These are phyloP conservation scores for Rhododendron vialii DNA, from an alignment of 148 eudicot species.

Conservation along the genomic window DNA sequence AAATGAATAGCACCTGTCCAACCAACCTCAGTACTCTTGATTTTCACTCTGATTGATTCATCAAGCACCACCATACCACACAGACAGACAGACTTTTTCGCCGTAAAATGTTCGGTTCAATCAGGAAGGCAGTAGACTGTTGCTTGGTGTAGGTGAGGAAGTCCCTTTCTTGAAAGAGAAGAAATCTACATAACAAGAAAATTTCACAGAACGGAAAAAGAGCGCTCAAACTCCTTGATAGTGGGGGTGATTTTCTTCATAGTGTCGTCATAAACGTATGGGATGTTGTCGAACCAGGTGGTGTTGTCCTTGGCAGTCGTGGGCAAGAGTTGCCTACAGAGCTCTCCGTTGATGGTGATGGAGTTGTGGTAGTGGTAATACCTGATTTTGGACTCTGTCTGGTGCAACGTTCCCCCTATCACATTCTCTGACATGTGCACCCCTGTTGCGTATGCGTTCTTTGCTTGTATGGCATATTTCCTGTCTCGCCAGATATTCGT, in stretches of 20 bases:
- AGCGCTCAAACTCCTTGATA: conserved; percentile 51
- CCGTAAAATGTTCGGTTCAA: neutral
- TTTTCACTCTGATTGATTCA: neutral
- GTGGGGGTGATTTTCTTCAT: conserved; percentile 51
- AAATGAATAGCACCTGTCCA: neutral
- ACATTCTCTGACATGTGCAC: conserved; percentile 66
- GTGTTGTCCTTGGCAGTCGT: conserved; percentile 31
- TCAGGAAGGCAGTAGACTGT: neutral
- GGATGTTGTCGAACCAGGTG: conserved; percentile 27
- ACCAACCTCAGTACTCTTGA: neutral
- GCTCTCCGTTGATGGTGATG: conserved; percentile 38
- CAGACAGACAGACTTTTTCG: neutral
- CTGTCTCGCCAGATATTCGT: conserved; percentile 47
- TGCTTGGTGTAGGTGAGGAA: neutral
- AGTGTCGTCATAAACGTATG: conserved; percentile 47
- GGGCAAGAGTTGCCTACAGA: conserved; percentile 43
- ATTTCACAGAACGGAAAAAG: neutral
- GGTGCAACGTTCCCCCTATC: conserved; percentile 38
- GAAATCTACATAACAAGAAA: neutral
- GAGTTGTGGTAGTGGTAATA: conserved; percentile 64
- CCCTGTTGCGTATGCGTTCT: conserved; percentile 49
- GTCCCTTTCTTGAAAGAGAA: neutral
- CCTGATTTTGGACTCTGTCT: conserved; percentile 44
- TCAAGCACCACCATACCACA: neutral
- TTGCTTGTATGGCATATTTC: conserved; percentile 60